These are phyloP conservation scores for Exophiala aquamarina DNA, from an alignment of 2,329 filamentous ascomycete species.

Conservation along the genomic window DNA sequence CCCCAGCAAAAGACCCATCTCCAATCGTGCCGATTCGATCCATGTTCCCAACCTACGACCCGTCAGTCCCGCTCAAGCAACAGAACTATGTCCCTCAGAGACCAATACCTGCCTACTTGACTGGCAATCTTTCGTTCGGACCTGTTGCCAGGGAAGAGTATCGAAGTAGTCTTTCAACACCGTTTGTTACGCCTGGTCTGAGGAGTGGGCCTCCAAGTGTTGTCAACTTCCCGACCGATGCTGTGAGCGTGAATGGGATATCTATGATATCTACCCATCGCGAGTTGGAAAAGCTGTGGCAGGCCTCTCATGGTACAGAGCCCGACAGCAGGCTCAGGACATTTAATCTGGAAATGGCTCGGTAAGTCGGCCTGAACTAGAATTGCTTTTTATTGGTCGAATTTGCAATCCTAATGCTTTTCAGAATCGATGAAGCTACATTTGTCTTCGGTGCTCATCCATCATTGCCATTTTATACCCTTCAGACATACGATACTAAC, in stretches of 20 bases:
- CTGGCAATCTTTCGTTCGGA: conserved; percentile 8
- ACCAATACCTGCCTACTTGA: conserved; percentile 18
- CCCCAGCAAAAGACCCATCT: conserved; percentile 27
- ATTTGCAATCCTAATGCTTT: no score
- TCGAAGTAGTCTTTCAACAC: conserved; percentile 33
- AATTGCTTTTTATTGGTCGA: no score
- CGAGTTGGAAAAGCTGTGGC: conserved; percentile 45
- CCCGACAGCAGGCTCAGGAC: conserved; percentile 32
- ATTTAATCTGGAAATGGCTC: conserved; percentile 43
- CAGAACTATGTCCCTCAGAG: conserved; percentile 38
- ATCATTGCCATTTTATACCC: conserved; percentile 44
- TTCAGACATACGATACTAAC: conserved; percentile 43
- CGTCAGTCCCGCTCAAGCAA: conserved; percentile 35
- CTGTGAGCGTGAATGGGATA: conserved; percentile 35
- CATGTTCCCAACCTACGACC: conserved; percentile 47
- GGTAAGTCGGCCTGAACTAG: conserved; percentile 32
- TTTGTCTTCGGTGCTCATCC: conserved; percentile 44
- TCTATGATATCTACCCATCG: conserved; percentile 38
- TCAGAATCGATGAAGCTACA: conserved; percentile 40
- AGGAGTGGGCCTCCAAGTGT: conserved; percentile 45
- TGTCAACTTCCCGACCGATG: conserved; percentile 40
- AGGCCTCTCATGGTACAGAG: conserved; percentile 46
- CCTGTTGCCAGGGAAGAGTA: conserved; percentile 28
- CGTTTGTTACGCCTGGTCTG: conserved; percentile 37
- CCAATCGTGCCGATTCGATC: conserved; percentile 42